Conservation (phyloP, 163 green algal genomes). For the Chloromonas sp. region DNA sequence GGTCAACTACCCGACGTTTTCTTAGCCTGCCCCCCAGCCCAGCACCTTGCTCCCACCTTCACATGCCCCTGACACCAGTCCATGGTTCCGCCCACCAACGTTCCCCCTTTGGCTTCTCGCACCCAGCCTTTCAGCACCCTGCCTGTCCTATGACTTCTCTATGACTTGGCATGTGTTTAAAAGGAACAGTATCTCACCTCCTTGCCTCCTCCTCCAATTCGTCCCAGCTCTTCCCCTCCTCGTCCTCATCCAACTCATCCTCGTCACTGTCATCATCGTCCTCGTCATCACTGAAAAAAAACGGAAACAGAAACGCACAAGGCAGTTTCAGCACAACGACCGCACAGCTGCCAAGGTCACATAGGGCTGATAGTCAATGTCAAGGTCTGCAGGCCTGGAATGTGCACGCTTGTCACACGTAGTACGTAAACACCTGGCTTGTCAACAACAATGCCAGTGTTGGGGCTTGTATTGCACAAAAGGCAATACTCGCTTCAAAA, state of each 20-base stretch:
- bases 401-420: not conserved
- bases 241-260: slow-evolving; percentile 60
- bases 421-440: not conserved
- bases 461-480: not conserved
- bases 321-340: slow-evolving; percentile 2
- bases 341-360: not conserved
- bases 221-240: slow-evolving; percentile 72
- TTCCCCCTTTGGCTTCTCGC: no score
- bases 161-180: not conserved
- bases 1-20: no score
- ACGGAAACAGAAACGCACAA: slow-evolving; percentile 9
- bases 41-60: no score
- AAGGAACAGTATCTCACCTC: slow-evolving; percentile 19
- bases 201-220: slow-evolving; percentile 77
- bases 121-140: no score
- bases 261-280: slow-evolving; percentile 59
- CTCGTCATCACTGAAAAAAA: slow-evolving; percentile 29
- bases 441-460: not conserved
- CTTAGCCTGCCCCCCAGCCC: no score
- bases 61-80: no score
- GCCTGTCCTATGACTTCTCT: no score
- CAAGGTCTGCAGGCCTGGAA: not conserved
- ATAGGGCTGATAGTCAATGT: not conserved
- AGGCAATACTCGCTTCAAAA: no score
- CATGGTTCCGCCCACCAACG: no score